Evolutionary conservation across 2,329 filamentous ascomycete species (phyloP), one percentile per base, ranked within the genome.

Genomic region (Diaporthe citri): DNA sequence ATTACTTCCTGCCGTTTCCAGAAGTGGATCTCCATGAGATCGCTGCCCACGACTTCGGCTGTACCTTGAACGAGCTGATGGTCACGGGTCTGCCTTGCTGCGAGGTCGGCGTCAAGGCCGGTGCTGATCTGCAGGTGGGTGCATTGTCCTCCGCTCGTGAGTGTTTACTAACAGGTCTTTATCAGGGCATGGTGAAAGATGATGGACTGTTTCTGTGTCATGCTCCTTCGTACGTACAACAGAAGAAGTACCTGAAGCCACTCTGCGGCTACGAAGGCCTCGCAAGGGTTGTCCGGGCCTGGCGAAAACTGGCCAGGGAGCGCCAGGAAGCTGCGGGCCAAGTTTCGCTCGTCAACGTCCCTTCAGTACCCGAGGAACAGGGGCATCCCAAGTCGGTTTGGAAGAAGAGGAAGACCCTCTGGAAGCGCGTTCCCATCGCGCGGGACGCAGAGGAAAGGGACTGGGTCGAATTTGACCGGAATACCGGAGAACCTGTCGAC

Each of bases 31-130:
- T 90, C 22, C 88, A 90, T 78, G 86, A 88, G 66, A 81, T 89
- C n/a, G 85, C 88, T 4, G 87, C 86, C 22, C 88, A 90, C 75
- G 88, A 90, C 76, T 83, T 90, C 5, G 88, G 87, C 3, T 89
- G 87, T 76, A 88, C 84, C 4, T 79, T 90, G 9, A 87, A 90
- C 74, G 88, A 90, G 78, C 82, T 90, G 55, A 84, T 87, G 62
- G 79, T 90, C 31, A 90, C 88, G 0, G 89, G 89, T 10, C 82
- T 90, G 74, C 88, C 88, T 0, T 83, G 82, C 55, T 87, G 89
- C 73, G 86, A 88, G 25, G 82, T 84, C 10, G 88, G 88, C 3
- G 81, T 84, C 74, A 88, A 87, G 75, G 85, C 86, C 17, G 84
- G 84, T 10, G 82, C 82, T 4, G 88, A 90, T 77, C 80, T 90